phyloP scores from a whole-genome alignment of 1,139 yeast genomes.

The Geotrichum restrictum region DNA sequence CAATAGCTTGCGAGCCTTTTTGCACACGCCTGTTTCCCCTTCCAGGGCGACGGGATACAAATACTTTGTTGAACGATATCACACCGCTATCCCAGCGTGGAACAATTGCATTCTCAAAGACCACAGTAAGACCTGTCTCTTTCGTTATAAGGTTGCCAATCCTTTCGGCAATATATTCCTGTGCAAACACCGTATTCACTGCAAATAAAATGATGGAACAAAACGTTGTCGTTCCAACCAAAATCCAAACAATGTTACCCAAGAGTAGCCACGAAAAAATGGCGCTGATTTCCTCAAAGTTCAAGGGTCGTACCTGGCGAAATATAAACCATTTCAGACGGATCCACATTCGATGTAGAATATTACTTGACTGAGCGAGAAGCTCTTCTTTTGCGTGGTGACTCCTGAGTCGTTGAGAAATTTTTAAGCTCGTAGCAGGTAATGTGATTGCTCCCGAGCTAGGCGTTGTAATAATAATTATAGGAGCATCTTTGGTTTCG shows the following conservation, averaged over 20 bases:
- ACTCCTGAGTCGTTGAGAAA: conserved; percentile 6
- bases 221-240: conserved; percentile 90
- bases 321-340: conserved; percentile 69
- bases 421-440: conserved; percentile 15
- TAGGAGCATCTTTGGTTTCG: not conserved
- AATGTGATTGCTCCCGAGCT: conserved; percentile 7
- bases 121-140: conserved; percentile 80
- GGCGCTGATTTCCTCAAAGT: conserved; percentile 84
- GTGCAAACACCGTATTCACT: conserved; percentile 82
- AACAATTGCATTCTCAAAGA: conserved; percentile 89
- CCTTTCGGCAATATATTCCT: conserved; percentile 76
- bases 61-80: conserved; percentile 77
- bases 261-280: conserved; percentile 85
- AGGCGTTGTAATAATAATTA: conserved; percentile 15
- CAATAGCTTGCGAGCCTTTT: conserved; percentile 73
- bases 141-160: conserved; percentile 83
- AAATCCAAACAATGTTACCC: conserved; percentile 73
- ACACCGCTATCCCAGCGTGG: conserved; percentile 93
- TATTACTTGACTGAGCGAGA: conserved; percentile 49
- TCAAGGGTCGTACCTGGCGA: conserved; percentile 64
- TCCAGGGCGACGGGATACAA: conserved; percentile 77
- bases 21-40: conserved; percentile 39
- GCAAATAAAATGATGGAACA: conserved; percentile 72
- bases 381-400: conserved; percentile 47
- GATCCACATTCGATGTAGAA: conserved; percentile 51